A percentile compares a stretch with the other conserved stretches of the same genome.
Evolutionary conservation across 2,329 filamentous ascomycete species (phyloP).

Genomic region (Hymenoscyphus occultus): DNA sequence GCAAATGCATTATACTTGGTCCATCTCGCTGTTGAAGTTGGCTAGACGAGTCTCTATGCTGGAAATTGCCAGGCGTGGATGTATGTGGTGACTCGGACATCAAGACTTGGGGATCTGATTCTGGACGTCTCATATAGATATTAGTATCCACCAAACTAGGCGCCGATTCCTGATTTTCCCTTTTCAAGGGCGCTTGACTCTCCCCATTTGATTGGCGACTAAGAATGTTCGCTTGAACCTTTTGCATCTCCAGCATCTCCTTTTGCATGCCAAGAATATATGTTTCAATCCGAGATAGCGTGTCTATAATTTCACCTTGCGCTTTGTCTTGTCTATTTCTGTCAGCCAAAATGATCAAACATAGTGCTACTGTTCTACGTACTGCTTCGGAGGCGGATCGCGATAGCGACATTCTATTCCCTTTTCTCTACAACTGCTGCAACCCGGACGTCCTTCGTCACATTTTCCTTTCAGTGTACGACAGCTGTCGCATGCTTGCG

Average conservation of each 20-base stretch:
- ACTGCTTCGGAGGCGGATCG: conserved; percentile 90
- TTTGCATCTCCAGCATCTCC: not conserved
- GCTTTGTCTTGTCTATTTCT: conserved; percentile 50
- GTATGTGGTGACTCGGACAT: conserved; percentile 24
- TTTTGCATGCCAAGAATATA: conserved; percentile 12
- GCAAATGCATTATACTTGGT: not conserved
- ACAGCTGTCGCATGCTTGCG: conserved; percentile 85
- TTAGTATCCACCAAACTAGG: not conserved
- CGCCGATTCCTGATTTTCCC: conserved; percentile 7
- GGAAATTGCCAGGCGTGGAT: conserved; percentile 18
- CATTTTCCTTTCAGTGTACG: conserved; percentile 87
- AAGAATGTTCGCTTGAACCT: not conserved
- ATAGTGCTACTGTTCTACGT: conserved; percentile 44
- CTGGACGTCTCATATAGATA: conserved; percentile 1
- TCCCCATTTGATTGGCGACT: not conserved
- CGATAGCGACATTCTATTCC: conserved; percentile 81
- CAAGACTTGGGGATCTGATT: not conserved
- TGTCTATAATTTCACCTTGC: conserved; percentile 57
- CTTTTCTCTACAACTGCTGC: conserved; percentile 87
- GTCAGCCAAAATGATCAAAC: conserved; percentile 21
- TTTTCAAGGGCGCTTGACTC: conserved; percentile 4
- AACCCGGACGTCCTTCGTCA: conserved; percentile 73
- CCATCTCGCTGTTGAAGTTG: not conserved
- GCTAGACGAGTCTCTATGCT: not conserved
- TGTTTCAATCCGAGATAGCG: conserved; percentile 31